These are phyloP conservation scores for Colletotrichum gloeosporioides DNA, from an alignment of 2,329 filamentous ascomycete species.

Conservation along the genomic window DNA sequence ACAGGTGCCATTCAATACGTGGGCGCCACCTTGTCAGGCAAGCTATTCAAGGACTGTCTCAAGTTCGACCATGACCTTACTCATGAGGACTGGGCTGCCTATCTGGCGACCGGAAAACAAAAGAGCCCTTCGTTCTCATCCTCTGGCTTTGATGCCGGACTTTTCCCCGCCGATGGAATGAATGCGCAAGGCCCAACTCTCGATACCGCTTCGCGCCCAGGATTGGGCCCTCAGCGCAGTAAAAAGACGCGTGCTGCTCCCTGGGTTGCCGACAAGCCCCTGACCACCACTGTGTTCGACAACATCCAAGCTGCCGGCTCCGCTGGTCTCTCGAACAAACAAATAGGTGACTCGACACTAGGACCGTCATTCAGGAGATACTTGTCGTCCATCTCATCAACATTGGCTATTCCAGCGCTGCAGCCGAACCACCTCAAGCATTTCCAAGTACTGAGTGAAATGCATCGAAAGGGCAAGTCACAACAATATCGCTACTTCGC, in stretches of 20 bases:
- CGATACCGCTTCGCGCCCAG: neutral
- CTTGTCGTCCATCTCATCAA: slow-evolving; percentile 35
- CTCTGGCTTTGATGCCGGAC: neutral
- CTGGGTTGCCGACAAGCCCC: slow-evolving; percentile 38
- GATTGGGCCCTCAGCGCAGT: neutral
- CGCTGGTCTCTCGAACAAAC: slow-evolving; percentile 35
- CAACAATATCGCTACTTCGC: slow-evolving; percentile 18
- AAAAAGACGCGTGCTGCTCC: neutral
- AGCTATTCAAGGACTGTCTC: slow-evolving; percentile 66
- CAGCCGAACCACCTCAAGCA: slow-evolving; percentile 17
- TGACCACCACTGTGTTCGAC: slow-evolving; percentile 36
- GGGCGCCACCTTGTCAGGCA: slow-evolving; percentile 57
- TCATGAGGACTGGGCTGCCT: slow-evolving; percentile 60
- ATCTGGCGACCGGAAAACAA: slow-evolving; percentile 54
- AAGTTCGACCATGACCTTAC: slow-evolving; percentile 63
- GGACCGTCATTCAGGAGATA: slow-evolving; percentile 36
- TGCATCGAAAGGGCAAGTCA: slow-evolving; percentile 21
- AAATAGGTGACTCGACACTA: slow-evolving; percentile 33
- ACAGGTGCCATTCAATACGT: slow-evolving; percentile 62
- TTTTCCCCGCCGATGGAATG: neutral
- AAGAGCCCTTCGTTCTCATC: neutral
- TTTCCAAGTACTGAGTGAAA: slow-evolving; percentile 20
- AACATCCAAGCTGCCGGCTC: slow-evolving; percentile 35
- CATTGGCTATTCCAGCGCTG: slow-evolving; percentile 27
- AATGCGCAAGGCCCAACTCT: neutral